phyloP scores from a whole-genome alignment of 2,329 filamentous ascomycete species.

The Juglanconis sp. region DNA sequence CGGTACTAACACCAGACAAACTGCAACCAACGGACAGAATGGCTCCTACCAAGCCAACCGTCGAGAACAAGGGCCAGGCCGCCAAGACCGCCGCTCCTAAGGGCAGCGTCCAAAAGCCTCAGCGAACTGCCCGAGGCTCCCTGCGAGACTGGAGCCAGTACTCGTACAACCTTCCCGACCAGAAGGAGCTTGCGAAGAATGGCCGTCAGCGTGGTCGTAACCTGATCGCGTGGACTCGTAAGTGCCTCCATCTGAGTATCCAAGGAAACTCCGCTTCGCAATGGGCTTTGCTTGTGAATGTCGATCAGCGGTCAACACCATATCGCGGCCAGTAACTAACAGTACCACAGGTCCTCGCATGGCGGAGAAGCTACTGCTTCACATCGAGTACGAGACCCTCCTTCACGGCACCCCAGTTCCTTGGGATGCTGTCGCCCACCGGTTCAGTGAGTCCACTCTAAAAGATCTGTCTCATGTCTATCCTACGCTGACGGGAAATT shows the following conservation, averaged over 20 bases:
- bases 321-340: not conserved
- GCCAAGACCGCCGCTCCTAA: not conserved
- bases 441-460: slow-evolving; percentile 24
- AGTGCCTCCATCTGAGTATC: slow-evolving; percentile 21
- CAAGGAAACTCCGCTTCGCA: not conserved
- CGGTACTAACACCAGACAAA: too few species aligned
- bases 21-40: too few species aligned
- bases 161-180: slow-evolving; percentile 4
- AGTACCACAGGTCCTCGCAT: slow-evolving; percentile 38
- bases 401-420: slow-evolving; percentile 32
- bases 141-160: slow-evolving; percentile 9
- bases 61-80: not conserved
- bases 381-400: slow-evolving; percentile 38
- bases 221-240: slow-evolving; percentile 43
- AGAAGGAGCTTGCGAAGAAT: slow-evolving; percentile 23
- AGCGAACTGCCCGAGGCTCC: not conserved
- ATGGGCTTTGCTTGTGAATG: not conserved
- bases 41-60: too few species aligned
- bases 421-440: slow-evolving; percentile 38
- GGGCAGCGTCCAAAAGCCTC: not conserved
- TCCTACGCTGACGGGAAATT: not conserved
- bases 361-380: slow-evolving; percentile 41
- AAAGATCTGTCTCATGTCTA: not conserved
- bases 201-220: slow-evolving; percentile 34
- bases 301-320: not conserved